Base-by-base conservation (phyloP, 495 filamentous ascomycete species). In the Patellaria atrata region DNA sequence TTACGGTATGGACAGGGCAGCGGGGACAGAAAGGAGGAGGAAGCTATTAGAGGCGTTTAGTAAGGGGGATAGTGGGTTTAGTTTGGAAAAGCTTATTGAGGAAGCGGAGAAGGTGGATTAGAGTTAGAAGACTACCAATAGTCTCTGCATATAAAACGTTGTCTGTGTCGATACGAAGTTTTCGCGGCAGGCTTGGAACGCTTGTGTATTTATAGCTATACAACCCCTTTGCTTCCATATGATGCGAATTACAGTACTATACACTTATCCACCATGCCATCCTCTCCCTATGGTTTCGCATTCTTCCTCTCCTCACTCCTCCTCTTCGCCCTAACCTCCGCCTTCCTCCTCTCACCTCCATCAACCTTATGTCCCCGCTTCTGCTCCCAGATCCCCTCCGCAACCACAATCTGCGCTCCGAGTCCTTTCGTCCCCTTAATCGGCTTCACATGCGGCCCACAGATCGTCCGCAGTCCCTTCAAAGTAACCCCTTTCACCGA, bases 321-420 rank as follows among this genome's bases (percentile, higher is more conserved):
- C 43, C 68, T 67, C 66, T 81, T 82, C 17, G 74, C 68, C 52
- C 82, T 65, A 27, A 96, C 77, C 60, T 92, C 79, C 12, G 75
- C 77, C 58, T 70, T 75, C 55, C 91, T 72, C 54, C 89, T 71
- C 62, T 97, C 89, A 65, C 89, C 89, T 49, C 89, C 89, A 65
- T 97, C 89, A 41, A 94, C 71, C 72, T 96, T 97, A 28, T 71
- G 70, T 24, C 89, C 89, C 37, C 79, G 66, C 50, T 58, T 65
- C 46, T 80, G 63, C 60, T 91, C 85, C 85, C 86, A 94, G 66
- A 92, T 75, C 3, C 81, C 81, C 49, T 93, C 84, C 43, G 78
- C 73, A 5, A 79, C 68, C 35, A 61, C 63, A 30, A 94, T 62
- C 22, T 62, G 62, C 2, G 75, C 77, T 22, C 70, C 72, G 25